A percentile compares a stretch with the other conserved stretches of the same genome.
These are phyloP conservation scores for Pythium brachiatum DNA, from an alignment of 352 stramenopile species.

Conservation along the genomic window DNA sequence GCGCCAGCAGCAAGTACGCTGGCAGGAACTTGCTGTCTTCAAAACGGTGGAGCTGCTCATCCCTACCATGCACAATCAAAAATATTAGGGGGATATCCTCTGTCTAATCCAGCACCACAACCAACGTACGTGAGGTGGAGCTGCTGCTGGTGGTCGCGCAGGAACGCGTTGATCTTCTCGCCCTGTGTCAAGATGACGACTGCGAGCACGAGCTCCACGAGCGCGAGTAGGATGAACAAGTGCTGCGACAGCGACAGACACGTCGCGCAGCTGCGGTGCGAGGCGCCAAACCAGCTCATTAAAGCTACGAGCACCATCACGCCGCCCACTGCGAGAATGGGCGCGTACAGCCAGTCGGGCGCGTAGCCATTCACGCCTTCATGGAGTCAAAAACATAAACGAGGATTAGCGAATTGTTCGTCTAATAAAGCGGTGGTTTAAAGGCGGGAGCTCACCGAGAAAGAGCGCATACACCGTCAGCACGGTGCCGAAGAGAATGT, in stretches of 20 bases:
- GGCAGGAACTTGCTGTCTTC: slow-evolving; percentile 69
- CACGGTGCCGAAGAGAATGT: slow-evolving; percentile 51
- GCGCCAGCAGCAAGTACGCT: slow-evolving; percentile 53
- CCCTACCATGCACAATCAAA: slow-evolving; percentile 20
- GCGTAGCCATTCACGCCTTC: slow-evolving; percentile 61
- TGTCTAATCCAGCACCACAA: no score
- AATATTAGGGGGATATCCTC: background rate
- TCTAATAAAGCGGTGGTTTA: background rate
- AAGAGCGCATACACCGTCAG: slow-evolving; percentile 64
- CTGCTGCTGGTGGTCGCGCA: slow-evolving; percentile 61
- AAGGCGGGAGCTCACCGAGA: slow-evolving; percentile 30
- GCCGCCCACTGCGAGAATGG: slow-evolving; percentile 49
- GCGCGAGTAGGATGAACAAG: slow-evolving; percentile 56
- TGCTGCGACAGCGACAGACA: slow-evolving; percentile 60
- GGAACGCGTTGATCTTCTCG: slow-evolving; percentile 51
- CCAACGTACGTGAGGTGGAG: slow-evolving; percentile 48
- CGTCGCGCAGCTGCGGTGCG: slow-evolving; percentile 39
- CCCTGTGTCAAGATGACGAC: slow-evolving; percentile 72
- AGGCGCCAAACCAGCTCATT: slow-evolving; percentile 68
- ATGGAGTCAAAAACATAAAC: no score
- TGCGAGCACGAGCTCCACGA: slow-evolving; percentile 57
- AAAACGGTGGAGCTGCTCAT: slow-evolving; percentile 52
- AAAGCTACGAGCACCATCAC: slow-evolving; percentile 44
- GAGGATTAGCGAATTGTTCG: background rate
- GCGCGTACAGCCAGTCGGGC: slow-evolving; percentile 63